Evolutionary conservation across 140 eudicot genomes (phyloP), one percentile per base, ranked within the genome.

Genomic region (Stevia rebaudiana): DNA sequence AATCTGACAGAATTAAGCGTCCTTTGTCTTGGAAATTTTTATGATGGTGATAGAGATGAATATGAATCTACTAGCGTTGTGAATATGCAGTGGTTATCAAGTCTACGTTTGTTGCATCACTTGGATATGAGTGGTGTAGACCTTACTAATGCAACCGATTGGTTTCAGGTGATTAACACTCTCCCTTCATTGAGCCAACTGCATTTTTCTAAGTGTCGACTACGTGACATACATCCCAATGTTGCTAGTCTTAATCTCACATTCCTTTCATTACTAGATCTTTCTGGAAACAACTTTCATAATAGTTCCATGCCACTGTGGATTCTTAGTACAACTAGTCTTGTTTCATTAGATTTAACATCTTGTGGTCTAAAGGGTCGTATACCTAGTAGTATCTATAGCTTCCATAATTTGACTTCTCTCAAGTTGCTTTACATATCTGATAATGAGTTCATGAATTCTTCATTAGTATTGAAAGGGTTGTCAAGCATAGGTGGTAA

Each of bases 131-230:
- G 62, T 55, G 41, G 62, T 15, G 62, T 55, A 30, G 35, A 52
- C 59, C 59, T 22, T 24, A 23, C 35, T 22, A 23, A 52, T 22
- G 59, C 59, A 52, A 52, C 36, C 3, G 36, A 52, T 52, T 52
- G 59, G 59, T 23, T 52, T 52, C 59, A 52, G 36, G 59, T 52
- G 59, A 52, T 52, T 52, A 52, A 52, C 18, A 52, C 59, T 23
- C 59, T 52, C 35, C 59, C 59, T 52, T 52, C 36, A 24, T 52
- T 52, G 17, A 36, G 11, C 36, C 36, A 52, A 5, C 36, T 52
- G 24, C 59, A 52, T 52, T 24, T 52, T 22, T 52, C 59, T 52
- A 11, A 1, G 5, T 3, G 59, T 24, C 18, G n/a, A 52, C 17
- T 52, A 6, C 37, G 17, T 52, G 59, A 52, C 59, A 52, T 52